phyloP scores from a whole-genome alignment of 257 asterid species.

The Plantago major region DNA sequence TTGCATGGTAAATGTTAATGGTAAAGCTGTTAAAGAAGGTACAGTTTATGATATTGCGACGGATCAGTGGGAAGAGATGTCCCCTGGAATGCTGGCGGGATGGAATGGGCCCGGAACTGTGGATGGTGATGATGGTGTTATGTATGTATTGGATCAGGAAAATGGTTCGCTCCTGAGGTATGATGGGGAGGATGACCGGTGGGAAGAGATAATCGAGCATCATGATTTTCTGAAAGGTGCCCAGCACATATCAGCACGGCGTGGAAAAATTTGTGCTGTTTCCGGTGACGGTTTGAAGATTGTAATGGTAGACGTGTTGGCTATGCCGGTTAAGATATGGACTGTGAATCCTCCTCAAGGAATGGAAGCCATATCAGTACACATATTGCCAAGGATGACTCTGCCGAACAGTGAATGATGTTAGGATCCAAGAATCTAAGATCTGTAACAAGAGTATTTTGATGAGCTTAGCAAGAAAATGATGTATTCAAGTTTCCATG shows the following conservation, averaged over 20 bases:
- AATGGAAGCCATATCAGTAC: constrained; percentile 56
- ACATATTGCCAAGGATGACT: constrained; percentile 62
- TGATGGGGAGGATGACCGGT: constrained; percentile 36
- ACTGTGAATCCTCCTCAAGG: constrained; percentile 44
- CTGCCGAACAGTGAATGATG: constrained; percentile 11
- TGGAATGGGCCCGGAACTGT: constrained; percentile 62
- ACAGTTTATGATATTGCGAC: constrained; percentile 27
- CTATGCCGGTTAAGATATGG: constrained; percentile 38
- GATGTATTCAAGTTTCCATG: background rate
- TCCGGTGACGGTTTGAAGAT: constrained; percentile 32
- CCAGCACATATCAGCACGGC: constrained; percentile 44
- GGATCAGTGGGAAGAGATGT: constrained; percentile 56
- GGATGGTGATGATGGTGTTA: constrained; percentile 26
- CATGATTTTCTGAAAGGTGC: constrained; percentile 49
- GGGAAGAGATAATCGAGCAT: constrained; percentile 49
- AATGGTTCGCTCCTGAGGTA: constrained; percentile 48
- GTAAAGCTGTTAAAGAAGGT: constrained; percentile 48
- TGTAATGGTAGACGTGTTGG: constrained; percentile 43
- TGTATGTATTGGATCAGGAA: constrained; percentile 59
- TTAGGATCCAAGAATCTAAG: background rate
- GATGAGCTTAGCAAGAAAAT: background rate
- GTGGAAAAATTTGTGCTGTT: constrained; percentile 58
- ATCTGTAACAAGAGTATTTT: constrained; percentile 7
- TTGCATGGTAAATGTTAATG: constrained; percentile 65
- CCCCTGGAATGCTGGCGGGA: constrained; percentile 58